A percentile compares a stretch with the other conserved stretches of the same genome.
These are phyloP conservation scores for Chlorokybus atmophyticus DNA, from an alignment of 139 green algal genomes.

Conservation along the genomic window DNA sequence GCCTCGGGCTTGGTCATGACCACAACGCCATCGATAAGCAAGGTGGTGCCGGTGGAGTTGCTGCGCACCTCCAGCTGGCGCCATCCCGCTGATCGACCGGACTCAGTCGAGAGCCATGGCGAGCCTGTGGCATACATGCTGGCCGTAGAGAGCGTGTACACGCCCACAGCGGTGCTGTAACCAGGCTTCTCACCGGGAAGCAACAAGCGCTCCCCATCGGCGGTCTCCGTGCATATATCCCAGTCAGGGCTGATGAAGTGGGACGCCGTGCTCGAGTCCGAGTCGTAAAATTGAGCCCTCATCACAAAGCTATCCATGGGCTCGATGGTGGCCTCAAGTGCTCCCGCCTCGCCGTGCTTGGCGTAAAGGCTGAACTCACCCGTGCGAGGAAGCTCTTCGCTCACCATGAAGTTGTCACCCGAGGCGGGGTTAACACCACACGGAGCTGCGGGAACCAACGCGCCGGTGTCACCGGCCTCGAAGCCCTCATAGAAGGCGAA, in stretches of 20 bases:
- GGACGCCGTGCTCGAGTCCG: background rate
- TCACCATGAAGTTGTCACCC: background rate
- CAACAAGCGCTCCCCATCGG: background rate
- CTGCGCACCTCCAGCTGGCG: constrained; percentile 9
- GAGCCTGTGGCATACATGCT: constrained; percentile 4
- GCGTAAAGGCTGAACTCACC: background rate
- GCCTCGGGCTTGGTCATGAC: background rate
- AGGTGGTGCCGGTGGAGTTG: background rate
- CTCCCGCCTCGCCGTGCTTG: background rate
- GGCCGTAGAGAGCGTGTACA: constrained; percentile 5
- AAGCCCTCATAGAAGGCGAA: constrained; percentile 17
- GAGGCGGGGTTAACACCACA: background rate
- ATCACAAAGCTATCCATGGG: constrained; percentile 4
- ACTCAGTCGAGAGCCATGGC: constrained; percentile 10
- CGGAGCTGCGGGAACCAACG: background rate
- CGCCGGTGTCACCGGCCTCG: constrained; percentile 1
- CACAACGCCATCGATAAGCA: constrained; percentile 9
- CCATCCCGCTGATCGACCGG: constrained; percentile 2
- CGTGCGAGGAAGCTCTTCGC: background rate
- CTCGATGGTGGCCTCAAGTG: background rate
- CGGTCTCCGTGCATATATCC: background rate
- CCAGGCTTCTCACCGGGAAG: background rate
- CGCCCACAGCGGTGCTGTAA: constrained; percentile 9
- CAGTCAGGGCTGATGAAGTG: constrained; percentile 13
- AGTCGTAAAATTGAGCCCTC: constrained; percentile 10